phyloP scores from a whole-genome alignment of 2,329 filamentous ascomycete genomes.

The Epichloe glyceriae region DNA sequence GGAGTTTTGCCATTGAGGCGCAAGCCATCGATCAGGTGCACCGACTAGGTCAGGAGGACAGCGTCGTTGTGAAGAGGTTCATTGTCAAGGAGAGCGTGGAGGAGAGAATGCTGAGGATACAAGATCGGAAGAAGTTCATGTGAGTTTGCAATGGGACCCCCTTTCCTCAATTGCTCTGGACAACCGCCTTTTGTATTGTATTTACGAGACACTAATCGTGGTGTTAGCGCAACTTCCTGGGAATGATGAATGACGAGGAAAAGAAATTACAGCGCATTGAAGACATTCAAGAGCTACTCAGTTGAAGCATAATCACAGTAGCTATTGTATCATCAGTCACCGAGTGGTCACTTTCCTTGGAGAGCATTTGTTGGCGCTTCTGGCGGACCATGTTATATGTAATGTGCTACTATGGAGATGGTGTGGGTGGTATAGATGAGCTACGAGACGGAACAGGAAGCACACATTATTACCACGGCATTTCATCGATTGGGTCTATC shows the following conservation, averaged over 20 bases:
- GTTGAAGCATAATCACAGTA: conserved; percentile 24
- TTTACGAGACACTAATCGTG: background rate
- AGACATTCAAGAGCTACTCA: conserved; percentile 84
- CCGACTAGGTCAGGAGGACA: conserved; percentile 82
- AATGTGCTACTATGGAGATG: no score
- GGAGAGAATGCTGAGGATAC: conserved; percentile 84
- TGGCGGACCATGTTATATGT: background rate
- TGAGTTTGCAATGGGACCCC: conserved; percentile 33
- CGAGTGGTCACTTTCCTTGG: background rate
- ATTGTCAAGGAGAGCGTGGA: conserved; percentile 87
- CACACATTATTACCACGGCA: no score
- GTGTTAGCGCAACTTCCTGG: conserved; percentile 73
- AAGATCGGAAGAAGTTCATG: conserved; percentile 94
- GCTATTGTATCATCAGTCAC: background rate
- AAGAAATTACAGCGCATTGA: conserved; percentile 83
- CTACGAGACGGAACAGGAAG: background rate
- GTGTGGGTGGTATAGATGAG: background rate
- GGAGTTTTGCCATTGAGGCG: conserved; percentile 92
- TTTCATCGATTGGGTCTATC: no score
- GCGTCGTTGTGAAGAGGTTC: conserved; percentile 78
- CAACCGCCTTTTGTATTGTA: no score
- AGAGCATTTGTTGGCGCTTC: background rate
- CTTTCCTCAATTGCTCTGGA: background rate
- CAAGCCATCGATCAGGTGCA: conserved; percentile 97
- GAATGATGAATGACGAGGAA: conserved; percentile 91